These are phyloP conservation scores for Cordyceps fumosorosea DNA, from an alignment of 2,329 filamentous ascomycete species.

Conservation along the genomic window DNA sequence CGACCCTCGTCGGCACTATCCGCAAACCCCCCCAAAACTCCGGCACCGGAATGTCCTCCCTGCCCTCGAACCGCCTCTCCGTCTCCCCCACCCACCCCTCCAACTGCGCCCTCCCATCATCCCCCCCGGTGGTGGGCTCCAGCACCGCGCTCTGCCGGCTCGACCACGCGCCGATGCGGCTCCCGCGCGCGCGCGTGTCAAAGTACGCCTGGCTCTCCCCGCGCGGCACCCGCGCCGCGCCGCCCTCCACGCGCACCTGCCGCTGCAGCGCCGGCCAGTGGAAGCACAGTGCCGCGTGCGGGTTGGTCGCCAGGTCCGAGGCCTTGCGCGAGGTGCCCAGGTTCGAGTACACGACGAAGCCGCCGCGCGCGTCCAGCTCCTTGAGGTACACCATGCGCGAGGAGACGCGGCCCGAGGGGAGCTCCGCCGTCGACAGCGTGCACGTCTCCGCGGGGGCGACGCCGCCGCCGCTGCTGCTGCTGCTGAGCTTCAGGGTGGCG, in stretches of 20 bases:
- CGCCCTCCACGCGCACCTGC: constrained; percentile 85
- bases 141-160: constrained; percentile 81
- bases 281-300: constrained; percentile 77
- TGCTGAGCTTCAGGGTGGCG: constrained; percentile 38
- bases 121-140: no score
- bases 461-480: constrained; percentile 47
- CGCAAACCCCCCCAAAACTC: constrained; percentile 92
- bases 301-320: constrained; percentile 63
- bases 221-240: constrained; percentile 54
- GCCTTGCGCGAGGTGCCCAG: constrained; percentile 71
- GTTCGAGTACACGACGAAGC: constrained; percentile 92
- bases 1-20: constrained; percentile 75
- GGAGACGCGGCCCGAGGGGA: constrained; percentile 79
- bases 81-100: constrained; percentile 72
- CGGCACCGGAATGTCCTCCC: constrained; percentile 79
- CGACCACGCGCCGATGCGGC: constrained; percentile 86
- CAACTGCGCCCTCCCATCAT: constrained; percentile 66
- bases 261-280: constrained; percentile 83
- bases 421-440: constrained; percentile 73
- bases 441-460: constrained; percentile 57
- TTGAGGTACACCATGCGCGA: constrained; percentile 91
- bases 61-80: constrained; percentile 66
- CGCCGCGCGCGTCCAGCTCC: constrained; percentile 74
- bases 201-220: constrained; percentile 69
- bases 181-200: constrained; percentile 67